Base-by-base conservation (phyloP, 345 rosid genomes). In the Barbarea vulgaris region DNA sequence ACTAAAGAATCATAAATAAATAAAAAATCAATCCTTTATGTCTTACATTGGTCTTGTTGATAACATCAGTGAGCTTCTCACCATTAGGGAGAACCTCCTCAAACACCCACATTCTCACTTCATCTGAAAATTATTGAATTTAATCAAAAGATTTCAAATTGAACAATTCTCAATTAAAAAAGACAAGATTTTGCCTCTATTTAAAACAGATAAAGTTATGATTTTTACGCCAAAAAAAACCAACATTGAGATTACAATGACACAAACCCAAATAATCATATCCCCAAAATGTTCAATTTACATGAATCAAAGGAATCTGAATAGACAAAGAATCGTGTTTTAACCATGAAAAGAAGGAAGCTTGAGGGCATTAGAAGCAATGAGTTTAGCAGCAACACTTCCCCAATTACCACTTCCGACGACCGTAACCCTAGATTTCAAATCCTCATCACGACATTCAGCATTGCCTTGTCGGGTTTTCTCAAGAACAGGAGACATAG, bases 351-450 rank as follows among this genome's bases (percentile, higher is more conserved):
- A 90, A 47, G 88, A 89, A 72, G 74, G 46, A 75, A 90, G 88
- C 72, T 80, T 87, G 83, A 87, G 81, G 78, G 96, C 78, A 81
- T 92, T 95, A 22, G 90, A 90, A 58, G 97, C 99, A 79, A 95
- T 86, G 87, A 95, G 98, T 80, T 89, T 95, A 70, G 98, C 88
- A 69, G 98, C 99, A 30, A 92, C 98, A 68, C 97, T 95, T 22
- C 99, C 98, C 99, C 98, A 95, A 78, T 90, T 92, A 25, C 99
- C 99, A 81, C 99, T 92, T 0, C 99, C 99, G 6, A 95, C 88
- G 51, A 92, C 84, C 12, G 98, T 89, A 75, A 95, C 96, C 72
- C 77, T 88, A 21, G 89, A 87, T 80, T 81, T 72, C 81, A 7
- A 67, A 48, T 18, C 67, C 1, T 27, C 64, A 51, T 34, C 74